phyloP scores from a whole-genome alignment of 768 basidiomycete genomes.

The Psilocybe cubensis region DNA sequence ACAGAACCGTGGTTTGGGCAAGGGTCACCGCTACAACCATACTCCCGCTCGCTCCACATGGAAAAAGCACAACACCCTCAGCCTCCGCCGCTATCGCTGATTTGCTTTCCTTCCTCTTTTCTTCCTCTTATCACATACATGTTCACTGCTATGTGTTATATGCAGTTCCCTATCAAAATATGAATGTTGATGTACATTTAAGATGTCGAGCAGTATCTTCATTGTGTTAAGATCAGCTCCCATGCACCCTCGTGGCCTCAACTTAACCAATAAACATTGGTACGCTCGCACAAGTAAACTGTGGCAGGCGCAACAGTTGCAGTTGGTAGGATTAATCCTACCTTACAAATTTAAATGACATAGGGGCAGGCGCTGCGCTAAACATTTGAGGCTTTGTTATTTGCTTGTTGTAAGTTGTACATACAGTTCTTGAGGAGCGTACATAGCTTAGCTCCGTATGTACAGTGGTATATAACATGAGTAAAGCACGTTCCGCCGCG shows the following conservation, averaged over 20 bases:
- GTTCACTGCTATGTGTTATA: conserved; percentile 7
- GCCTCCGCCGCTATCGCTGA: conserved; percentile 87
- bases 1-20: conserved; percentile 98
- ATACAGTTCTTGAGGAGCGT: too few relatives aligned
- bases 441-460: too few relatives aligned
- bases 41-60: conserved; percentile 89
- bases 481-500: not conserved
- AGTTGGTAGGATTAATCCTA: too few relatives aligned
- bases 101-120: conserved; percentile 29
- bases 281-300: too few relatives aligned
- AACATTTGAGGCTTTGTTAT: too few relatives aligned
- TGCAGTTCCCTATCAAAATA: conserved; percentile 4
- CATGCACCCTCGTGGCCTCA: not conserved
- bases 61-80: conserved; percentile 99
- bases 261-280: not conserved
- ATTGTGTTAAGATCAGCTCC: not conserved
- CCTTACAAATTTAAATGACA: too few relatives aligned
- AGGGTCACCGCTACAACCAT: conserved; percentile 94
- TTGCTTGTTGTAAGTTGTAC: too few relatives aligned
- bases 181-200: conserved; percentile 5
- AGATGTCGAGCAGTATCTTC: not conserved
- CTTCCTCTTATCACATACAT: conserved; percentile 24
- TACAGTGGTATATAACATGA: too few relatives aligned
- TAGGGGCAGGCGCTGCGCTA: too few relatives aligned
- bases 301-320: too few relatives aligned